These are phyloP conservation scores for Asparagopsis taxiformis DNA, from an alignment of 31 red algal genomes.

Conservation along the genomic window DNA sequence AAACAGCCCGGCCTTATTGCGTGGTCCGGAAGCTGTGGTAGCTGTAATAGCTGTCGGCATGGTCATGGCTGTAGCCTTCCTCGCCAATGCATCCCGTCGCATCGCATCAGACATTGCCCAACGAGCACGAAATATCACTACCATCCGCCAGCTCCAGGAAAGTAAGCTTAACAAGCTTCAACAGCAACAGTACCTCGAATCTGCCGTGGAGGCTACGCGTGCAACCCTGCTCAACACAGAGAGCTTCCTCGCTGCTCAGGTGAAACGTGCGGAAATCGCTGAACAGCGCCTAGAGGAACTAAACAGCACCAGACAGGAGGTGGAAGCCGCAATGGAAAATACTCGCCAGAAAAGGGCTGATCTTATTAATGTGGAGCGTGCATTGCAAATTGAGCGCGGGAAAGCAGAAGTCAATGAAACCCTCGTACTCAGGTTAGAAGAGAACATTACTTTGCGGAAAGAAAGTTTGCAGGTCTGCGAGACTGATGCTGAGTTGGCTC, in stretches of 20 bases:
- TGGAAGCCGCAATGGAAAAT: constrained; percentile 1
- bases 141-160: not conserved
- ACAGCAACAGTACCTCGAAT: constrained; percentile 5
- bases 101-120: not conserved
- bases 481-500: not conserved
- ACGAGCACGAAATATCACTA: not conserved
- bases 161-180: not conserved
- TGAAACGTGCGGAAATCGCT: not conserved
- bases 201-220: constrained; percentile 11
- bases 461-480: not conserved
- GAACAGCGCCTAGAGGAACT: not conserved
- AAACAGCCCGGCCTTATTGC: not conserved
- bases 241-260: constrained; percentile 10
- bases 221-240: constrained; percentile 13
- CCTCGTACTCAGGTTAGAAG: not conserved
- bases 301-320: not conserved
- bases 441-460: not conserved
- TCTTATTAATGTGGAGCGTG: not conserved
- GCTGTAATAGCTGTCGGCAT: constrained; percentile 15
- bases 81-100: not conserved
- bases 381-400: not conserved
- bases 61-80: not conserved
- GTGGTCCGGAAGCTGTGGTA: constrained; percentile 6
- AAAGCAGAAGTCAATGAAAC: not conserved
- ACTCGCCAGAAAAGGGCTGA: constrained; percentile 8